Percentiles rank a stretch among this genome's conserved stretches.
phyloP scores from a whole-genome alignment of 2,329 filamentous ascomycete species.

The Penicillium sp. region DNA sequence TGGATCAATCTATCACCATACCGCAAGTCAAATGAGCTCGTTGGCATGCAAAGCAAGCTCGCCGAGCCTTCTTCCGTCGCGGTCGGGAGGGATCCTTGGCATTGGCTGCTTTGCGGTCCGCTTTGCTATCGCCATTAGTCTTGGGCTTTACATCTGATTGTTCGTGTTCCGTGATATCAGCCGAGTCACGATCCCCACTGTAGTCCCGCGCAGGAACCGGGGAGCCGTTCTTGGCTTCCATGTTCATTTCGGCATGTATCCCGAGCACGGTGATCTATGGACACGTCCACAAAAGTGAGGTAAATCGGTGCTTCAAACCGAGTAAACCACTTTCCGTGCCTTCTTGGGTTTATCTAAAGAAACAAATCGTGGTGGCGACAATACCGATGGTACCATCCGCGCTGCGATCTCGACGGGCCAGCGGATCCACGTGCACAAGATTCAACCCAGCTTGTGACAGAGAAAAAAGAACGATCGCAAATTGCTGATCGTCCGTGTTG shows the following conservation, averaged over 20 bases:
- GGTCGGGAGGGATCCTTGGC: conserved; percentile 89
- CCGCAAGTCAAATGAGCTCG: conserved; percentile 96
- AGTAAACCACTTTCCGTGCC: neutral
- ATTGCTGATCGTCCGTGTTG: neutral
- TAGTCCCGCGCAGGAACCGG: conserved; percentile 39
- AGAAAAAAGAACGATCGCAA: conserved; percentile 13
- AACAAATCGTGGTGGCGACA: conserved; percentile 16
- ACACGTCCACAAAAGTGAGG: conserved; percentile 5
- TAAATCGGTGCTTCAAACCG: neutral
- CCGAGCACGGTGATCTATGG: conserved; percentile 1
- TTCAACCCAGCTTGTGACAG: neutral
- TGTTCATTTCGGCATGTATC: conserved; percentile 36
- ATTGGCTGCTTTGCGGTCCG: conserved; percentile 60
- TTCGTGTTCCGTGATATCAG: conserved; percentile 38
- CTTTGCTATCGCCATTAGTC: conserved; percentile 50
- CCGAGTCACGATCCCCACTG: conserved; percentile 40
- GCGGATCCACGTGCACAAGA: conserved; percentile 20
- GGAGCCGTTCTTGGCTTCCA: conserved; percentile 38
- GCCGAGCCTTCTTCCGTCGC: conserved; percentile 88
- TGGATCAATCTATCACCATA: conserved; percentile 54
- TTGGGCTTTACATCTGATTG: conserved; percentile 47
- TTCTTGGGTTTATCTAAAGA: conserved; percentile 15
- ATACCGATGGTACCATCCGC: conserved; percentile 19
- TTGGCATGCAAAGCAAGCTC: conserved; percentile 96
- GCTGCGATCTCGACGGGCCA: conserved; percentile 17